Percentiles rank a stretch among this genome's conserved stretches.
These are phyloP conservation scores for Hylodesmum podocarpum DNA, from an alignment of 306 rosid species.

Conservation along the genomic window DNA sequence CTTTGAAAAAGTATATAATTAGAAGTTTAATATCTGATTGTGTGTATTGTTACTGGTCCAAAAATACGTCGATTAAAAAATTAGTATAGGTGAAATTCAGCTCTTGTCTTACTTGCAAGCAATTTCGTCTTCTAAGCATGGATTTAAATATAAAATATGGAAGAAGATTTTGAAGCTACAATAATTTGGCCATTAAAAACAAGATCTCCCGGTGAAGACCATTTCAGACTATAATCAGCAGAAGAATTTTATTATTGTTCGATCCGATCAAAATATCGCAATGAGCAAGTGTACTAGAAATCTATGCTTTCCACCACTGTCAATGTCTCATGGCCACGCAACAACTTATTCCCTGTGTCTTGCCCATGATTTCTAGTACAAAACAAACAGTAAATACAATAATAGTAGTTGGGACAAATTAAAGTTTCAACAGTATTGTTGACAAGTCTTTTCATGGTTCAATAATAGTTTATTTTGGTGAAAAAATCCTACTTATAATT, in stretches of 20 bases:
- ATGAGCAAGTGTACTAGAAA: neutral
- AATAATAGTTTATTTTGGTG: no score
- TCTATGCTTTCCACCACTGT: neutral
- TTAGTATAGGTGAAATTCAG: neutral
- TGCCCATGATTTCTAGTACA: no score
- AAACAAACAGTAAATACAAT: neutral
- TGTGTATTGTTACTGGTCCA: no score
- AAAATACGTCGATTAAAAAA: no score
- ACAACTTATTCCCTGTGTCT: neutral
- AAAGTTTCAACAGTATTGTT: neutral
- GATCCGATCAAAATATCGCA: neutral
- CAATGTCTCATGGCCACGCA: neutral
- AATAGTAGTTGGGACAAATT: neutral
- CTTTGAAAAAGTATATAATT: no score
- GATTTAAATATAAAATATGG: neutral
- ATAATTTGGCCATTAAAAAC: no score
- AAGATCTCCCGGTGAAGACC: no score
- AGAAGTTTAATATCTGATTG: no score
- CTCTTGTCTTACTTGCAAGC: neutral
- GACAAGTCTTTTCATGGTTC: neutral
- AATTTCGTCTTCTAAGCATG: neutral
- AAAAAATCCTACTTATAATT: no score
- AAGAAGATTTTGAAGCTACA: neutral
- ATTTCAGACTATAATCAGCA: no score
- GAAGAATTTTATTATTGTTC: neutral